Conservation (phyloP, 2,329 filamentous ascomycete species). For the Paecilomyces formosus region DNA sequence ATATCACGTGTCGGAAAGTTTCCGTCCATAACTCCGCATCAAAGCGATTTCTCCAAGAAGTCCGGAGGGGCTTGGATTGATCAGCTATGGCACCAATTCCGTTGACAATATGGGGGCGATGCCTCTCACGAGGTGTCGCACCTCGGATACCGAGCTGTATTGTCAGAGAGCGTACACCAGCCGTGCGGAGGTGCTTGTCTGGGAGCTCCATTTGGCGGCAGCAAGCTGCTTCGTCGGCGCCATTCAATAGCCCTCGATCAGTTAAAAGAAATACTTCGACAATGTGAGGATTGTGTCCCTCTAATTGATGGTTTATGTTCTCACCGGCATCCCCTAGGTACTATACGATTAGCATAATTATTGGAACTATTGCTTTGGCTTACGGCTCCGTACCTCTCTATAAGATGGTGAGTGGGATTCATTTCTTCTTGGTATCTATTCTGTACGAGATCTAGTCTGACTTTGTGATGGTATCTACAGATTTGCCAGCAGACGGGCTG, state of each 20-base stretch:
- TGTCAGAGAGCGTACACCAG: constrained; percentile 11
- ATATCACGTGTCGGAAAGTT: constrained; percentile 13
- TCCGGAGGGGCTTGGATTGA: constrained; percentile 1
- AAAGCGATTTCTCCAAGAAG: background rate
- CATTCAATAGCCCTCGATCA: constrained; percentile 27
- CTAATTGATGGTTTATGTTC: background rate
- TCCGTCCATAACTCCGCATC: background rate
- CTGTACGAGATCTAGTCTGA: background rate
- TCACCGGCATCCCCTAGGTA: constrained; percentile 39
- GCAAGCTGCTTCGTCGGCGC: constrained; percentile 18
- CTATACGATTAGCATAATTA: constrained; percentile 55
- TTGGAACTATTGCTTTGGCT: constrained; percentile 56
- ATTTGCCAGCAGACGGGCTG: constrained; percentile 57
- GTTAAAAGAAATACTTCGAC: constrained; percentile 48
- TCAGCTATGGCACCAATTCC: constrained; percentile 22
- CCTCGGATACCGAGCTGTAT: constrained; percentile 8
- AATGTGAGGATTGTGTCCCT: constrained; percentile 34
- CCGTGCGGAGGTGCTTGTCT: constrained; percentile 25
- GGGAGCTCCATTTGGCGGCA: constrained; percentile 19
- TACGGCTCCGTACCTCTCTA: constrained; percentile 62
- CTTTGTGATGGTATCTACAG: constrained; percentile 16
- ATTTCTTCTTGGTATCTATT: background rate
- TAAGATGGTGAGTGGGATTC: constrained; percentile 48
- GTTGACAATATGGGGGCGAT: constrained; percentile 16
- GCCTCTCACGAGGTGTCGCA: constrained; percentile 8